Percentiles rank a stretch among this genome's conserved stretches.
These are phyloP conservation scores for Tuber melanosporum DNA, from an alignment of 495 filamentous ascomycete genomes.

Conservation along the genomic window DNA sequence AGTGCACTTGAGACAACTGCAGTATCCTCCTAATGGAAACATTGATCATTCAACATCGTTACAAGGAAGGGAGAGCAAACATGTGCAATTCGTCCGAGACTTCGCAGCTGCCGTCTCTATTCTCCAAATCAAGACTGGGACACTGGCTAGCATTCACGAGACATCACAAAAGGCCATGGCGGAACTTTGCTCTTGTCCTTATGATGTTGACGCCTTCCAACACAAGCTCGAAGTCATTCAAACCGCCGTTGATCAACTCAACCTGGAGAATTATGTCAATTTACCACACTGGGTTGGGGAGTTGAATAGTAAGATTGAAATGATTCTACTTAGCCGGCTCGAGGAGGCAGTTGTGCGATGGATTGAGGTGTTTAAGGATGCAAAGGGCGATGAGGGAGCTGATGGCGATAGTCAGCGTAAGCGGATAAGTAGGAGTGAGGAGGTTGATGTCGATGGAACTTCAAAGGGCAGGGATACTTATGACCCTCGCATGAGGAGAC, in stretches of 20 bases:
- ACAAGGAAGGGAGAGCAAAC: slow-evolving; percentile 71
- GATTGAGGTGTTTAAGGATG: slow-evolving; percentile 70
- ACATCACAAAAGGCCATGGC: slow-evolving; percentile 72
- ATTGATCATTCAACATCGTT: slow-evolving; percentile 52
- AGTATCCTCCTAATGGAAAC: slow-evolving; percentile 54
- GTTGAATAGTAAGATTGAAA: slow-evolving; percentile 76
- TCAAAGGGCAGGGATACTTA: slow-evolving; percentile 43
- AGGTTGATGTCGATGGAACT: slow-evolving; percentile 43
- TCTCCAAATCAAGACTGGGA: slow-evolving; percentile 76
- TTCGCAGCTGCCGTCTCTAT: slow-evolving; percentile 78
- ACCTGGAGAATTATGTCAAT: slow-evolving; percentile 90
- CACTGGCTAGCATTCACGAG: slow-evolving; percentile 69
- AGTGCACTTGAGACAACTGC: slow-evolving; percentile 64
- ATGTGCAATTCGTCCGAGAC: slow-evolving; percentile 91
- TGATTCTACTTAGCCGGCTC: slow-evolving; percentile 66
- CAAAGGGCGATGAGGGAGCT: slow-evolving; percentile 48
- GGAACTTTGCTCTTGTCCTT: slow-evolving; percentile 81
- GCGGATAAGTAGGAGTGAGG: slow-evolving; percentile 47
- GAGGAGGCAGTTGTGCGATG: slow-evolving; percentile 73
- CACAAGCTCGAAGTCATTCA: slow-evolving; percentile 77
- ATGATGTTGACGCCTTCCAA: slow-evolving; percentile 67
- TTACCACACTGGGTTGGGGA: slow-evolving; percentile 78
- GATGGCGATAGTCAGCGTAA: slow-evolving; percentile 46
- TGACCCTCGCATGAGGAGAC: slow-evolving; percentile 56
- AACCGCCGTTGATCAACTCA: slow-evolving; percentile 84